Evolutionary conservation across 2,329 filamentous ascomycete genomes (phyloP).

Genomic region (Penicillium frequentans): DNA sequence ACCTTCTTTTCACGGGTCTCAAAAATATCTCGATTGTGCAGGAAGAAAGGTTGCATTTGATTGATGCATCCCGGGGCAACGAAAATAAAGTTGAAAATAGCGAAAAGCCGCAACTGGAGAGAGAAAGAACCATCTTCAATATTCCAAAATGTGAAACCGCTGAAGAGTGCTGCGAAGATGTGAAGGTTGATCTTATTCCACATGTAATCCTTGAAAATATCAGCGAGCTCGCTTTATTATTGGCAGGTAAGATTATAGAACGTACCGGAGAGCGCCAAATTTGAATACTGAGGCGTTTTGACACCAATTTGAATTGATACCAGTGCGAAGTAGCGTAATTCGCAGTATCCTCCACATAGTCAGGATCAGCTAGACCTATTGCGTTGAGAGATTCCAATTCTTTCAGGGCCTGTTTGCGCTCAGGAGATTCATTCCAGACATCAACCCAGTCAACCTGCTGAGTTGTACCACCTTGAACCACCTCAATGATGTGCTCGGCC

Average conservation of each 20-base stretch:
- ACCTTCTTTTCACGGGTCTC: slow-evolving; percentile 60
- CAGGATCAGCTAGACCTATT: slow-evolving; percentile 14
- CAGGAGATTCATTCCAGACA: slow-evolving; percentile 31
- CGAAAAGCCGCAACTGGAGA: slow-evolving; percentile 58
- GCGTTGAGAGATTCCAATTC: slow-evolving; percentile 30
- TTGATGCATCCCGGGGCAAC: slow-evolving; percentile 60
- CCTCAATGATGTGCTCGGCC: slow-evolving; percentile 49
- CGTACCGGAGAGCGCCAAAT: slow-evolving; percentile 36
- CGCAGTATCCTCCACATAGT: slow-evolving; percentile 32
- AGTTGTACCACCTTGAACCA: slow-evolving; percentile 29
- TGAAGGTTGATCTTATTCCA: slow-evolving; percentile 55
- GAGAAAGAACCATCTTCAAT: slow-evolving; percentile 54
- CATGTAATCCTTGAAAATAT: slow-evolving; percentile 38
- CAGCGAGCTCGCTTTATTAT: not conserved
- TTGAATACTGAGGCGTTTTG: slow-evolving; percentile 33
- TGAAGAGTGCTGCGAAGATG: slow-evolving; percentile 57
- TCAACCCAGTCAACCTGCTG: slow-evolving; percentile 33
- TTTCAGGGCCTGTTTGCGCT: slow-evolving; percentile 25
- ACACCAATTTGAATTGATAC: slow-evolving; percentile 41
- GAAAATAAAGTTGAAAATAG: slow-evolving; percentile 65
- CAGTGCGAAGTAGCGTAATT: slow-evolving; percentile 41
- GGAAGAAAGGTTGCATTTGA: slow-evolving; percentile 61
- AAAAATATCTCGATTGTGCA: slow-evolving; percentile 58
- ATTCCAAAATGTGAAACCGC: slow-evolving; percentile 63
- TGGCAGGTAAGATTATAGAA: no score